Base-by-base conservation (phyloP, 2,329 filamentous ascomycete species). In the Aureobasidium sp. region DNA sequence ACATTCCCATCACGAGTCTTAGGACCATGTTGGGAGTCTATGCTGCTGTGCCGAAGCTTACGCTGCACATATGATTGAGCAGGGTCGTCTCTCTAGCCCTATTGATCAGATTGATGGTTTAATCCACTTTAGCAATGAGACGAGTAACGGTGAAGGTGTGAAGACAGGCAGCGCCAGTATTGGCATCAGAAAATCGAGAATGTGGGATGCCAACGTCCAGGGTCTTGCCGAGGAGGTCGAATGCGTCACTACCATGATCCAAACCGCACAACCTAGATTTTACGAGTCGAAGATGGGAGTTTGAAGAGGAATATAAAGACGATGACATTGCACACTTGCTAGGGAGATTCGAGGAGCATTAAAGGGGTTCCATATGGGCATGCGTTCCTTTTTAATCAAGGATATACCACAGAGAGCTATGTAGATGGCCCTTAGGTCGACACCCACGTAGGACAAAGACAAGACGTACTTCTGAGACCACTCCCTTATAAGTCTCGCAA, bases 51-150 rank as follows among this genome's bases (percentile, higher is more conserved):
- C 93, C 3, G 94, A 99, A 78, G 86, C 89, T 63, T 97, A 94
- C 60, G 94, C 93, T 14, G 91, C 93, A 5, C 83, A 85, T 68
- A 99, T 99, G 94, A 90, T 99, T 68, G 92, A 97, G 78, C 92
- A 97, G 74, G 91, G 90, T 11, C 85, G 94, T 35, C 76, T 99
- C 57, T 84, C 88, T 3, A 94, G 93, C 8, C 86, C 88, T 62
- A 97, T 99, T 70, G 93, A 99, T 75, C 94, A 99, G 78, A 92
- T 99, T 62, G 89, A 91, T 62, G 83, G 88, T 15, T 78, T 92
- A 12, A 92, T 99, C 64, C 91, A 86, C 77, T 99, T 99, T 72
- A 90, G 94, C 70, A 85, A 85, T 33, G 87, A 90, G 69, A 82
- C 84, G 62, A 57, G 27, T 29, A 39, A n/a, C 6, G 81, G 83